Conservation (phyloP, 2,329 filamentous ascomycete species). For the Neofusicoccum sp. region DNA sequence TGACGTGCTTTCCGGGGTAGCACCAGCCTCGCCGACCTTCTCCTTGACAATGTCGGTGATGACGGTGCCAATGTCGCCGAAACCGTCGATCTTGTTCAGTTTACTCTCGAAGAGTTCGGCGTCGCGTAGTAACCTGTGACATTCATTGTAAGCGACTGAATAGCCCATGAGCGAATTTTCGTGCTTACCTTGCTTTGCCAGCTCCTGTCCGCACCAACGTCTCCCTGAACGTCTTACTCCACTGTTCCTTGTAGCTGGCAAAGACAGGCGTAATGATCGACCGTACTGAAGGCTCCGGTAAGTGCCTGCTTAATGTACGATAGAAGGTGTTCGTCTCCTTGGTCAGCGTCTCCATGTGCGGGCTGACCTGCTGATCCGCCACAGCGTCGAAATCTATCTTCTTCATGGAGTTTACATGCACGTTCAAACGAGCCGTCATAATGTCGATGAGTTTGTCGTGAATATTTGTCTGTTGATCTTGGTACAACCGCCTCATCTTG, state of each 20-base stretch:
- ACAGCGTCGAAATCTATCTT: constrained; percentile 70
- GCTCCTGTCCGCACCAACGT: constrained; percentile 63
- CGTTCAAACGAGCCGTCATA: constrained; percentile 73
- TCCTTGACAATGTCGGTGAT: constrained; percentile 63
- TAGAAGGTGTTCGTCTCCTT: constrained; percentile 86
- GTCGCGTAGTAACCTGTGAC: constrained; percentile 69
- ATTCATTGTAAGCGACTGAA: constrained; percentile 5
- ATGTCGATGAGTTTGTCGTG: constrained; percentile 93
- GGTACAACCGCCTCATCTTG: constrained; percentile 75
- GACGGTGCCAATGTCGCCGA: constrained; percentile 68
- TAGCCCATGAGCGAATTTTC: constrained; percentile 14
- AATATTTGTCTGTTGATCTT: constrained; percentile 87
- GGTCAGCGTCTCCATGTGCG: constrained; percentile 82
- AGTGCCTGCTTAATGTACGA: constrained; percentile 76
- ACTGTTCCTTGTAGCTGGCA: constrained; percentile 74
- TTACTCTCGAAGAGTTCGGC: constrained; percentile 69
- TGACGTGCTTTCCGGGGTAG: neutral
- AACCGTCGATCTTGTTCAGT: constrained; percentile 75
- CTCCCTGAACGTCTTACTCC: constrained; percentile 67
- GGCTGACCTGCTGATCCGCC: constrained; percentile 49
- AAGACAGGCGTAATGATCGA: constrained; percentile 89
- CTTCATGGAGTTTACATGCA: constrained; percentile 73
- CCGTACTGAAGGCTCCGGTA: constrained; percentile 71
- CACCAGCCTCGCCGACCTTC: constrained; percentile 43
- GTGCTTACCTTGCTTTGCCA: constrained; percentile 68